Percentiles rank a stretch among this genome's conserved stretches.
Conservation (phyloP, 208 protist genomes). For the Novymonas esmeraldas region DNA sequence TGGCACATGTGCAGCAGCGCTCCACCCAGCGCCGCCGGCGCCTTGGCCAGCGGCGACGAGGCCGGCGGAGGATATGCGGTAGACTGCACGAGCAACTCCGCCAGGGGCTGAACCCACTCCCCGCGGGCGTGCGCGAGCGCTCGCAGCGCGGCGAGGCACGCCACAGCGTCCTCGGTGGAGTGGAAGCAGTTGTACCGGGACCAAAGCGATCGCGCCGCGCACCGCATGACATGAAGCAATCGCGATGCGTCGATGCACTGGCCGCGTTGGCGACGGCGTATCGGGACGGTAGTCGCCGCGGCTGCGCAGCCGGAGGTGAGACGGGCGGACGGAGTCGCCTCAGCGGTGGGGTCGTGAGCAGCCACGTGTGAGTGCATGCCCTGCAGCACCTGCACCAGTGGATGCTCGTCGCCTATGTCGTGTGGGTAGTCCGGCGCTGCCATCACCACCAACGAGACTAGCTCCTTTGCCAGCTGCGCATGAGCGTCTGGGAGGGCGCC, state of each 20-base stretch:
- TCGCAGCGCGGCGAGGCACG: constrained; percentile 57
- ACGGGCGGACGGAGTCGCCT: not conserved
- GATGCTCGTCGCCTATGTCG: constrained; percentile 54
- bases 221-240: constrained; percentile 60
- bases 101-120: constrained; percentile 69
- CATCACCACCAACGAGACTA: constrained; percentile 48
- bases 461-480: constrained; percentile 53
- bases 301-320: no score
- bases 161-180: constrained; percentile 46
- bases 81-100: constrained; percentile 53
- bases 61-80: constrained; percentile 37
- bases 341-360: constrained; percentile 11
- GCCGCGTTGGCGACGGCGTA: constrained; percentile 21
- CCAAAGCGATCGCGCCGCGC: constrained; percentile 63
- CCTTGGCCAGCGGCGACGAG: constrained; percentile 21
- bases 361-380: constrained; percentile 41
- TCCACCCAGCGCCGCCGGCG: constrained; percentile 35
- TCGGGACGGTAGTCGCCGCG: not conserved
- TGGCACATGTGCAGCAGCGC: constrained; percentile 59
- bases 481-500: constrained; percentile 29
- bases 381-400: constrained; percentile 61
- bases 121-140: constrained; percentile 45
- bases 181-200: constrained; percentile 47
- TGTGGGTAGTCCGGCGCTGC: constrained; percentile 55
- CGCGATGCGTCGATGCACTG: constrained; percentile 39